Evolutionary conservation across 768 basidiomycete species (phyloP).

Genomic region (Mycena albidolilacea): DNA sequence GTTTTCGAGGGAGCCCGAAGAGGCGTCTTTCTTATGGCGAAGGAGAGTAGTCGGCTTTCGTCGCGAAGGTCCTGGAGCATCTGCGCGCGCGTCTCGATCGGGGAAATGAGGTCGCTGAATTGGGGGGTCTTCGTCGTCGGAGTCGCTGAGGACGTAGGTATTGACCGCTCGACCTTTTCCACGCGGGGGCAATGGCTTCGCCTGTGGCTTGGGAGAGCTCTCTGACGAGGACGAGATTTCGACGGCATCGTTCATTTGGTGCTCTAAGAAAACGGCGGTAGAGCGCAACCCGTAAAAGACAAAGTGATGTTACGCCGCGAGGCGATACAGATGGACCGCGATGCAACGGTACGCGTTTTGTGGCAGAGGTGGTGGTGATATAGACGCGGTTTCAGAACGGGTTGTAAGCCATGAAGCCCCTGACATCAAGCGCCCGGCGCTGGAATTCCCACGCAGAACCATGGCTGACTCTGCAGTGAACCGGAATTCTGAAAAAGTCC

Average conservation of each 20-base stretch:
- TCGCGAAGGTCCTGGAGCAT: conserved; percentile 25
- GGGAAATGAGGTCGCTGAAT: not conserved
- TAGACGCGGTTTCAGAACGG: no score
- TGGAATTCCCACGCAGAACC: no score
- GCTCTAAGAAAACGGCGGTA: no score
- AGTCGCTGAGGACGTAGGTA: conserved; percentile 28
- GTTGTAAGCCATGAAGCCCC: no score
- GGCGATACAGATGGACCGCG: no score
- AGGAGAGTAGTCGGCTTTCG: conserved; percentile 7
- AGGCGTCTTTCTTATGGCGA: conserved; percentile 24
- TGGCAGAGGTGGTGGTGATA: no score
- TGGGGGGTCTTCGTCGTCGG: conserved; percentile 25
- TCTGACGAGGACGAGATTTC: conserved; percentile 26
- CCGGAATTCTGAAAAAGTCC: no score
- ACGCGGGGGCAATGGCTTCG: conserved; percentile 2
- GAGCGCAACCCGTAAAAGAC: no score
- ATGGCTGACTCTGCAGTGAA: no score
- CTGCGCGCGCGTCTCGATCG: conserved; percentile 6
- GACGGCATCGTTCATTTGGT: conserved; percentile 4
- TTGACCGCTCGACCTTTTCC: conserved; percentile 7
- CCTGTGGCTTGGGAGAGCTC: not conserved
- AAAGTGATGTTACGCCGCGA: no score
- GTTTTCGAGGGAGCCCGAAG: conserved; percentile 32
- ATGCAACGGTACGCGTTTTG: no score
- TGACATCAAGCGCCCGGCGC: no score